phyloP scores from a whole-genome alignment of 2,329 filamentous ascomycete genomes.

The Hymenotorrendiella dingleyae region DNA sequence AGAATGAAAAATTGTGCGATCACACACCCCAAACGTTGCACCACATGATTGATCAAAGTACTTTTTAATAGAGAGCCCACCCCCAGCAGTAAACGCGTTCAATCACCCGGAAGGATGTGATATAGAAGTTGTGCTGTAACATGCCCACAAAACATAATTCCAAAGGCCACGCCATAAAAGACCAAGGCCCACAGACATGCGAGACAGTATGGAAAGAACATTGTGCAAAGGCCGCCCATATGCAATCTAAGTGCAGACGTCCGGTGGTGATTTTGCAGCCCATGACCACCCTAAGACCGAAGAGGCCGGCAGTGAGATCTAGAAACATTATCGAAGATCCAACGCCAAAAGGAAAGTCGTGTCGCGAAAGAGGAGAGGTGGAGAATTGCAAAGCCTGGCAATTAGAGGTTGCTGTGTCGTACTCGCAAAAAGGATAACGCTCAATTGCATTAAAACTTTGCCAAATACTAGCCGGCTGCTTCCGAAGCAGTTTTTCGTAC shows the following conservation, averaged over 20 bases:
- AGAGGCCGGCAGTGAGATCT: conserved; percentile 27
- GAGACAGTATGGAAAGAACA: conserved; percentile 7
- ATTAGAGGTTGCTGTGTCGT: conserved; percentile 1
- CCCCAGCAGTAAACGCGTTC: conserved; percentile 5
- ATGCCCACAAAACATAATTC: conserved; percentile 6
- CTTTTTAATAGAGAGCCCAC: conserved; percentile 17
- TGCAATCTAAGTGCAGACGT: conserved; percentile 22
- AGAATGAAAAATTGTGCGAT: conserved; percentile 9
- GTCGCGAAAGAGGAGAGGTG: conserved; percentile 19
- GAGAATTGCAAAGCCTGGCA: conserved; percentile 8
- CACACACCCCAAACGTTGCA: too few species aligned
- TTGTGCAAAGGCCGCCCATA: conserved; percentile 24
- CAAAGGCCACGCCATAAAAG: not conserved
- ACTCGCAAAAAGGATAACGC: conserved; percentile 2
- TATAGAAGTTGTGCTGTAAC: conserved; percentile 2
- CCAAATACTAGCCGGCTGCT: conserved; percentile 2
- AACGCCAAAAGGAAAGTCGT: conserved; percentile 27
- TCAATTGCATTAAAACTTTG: conserved; percentile 5
- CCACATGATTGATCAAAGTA: conserved; percentile 12
- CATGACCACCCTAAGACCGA: conserved; percentile 15
- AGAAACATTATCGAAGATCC: conserved; percentile 27
- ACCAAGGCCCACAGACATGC: conserved; percentile 6
- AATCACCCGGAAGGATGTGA: not conserved
- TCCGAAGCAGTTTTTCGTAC: conserved; percentile 5
- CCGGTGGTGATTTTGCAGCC: conserved; percentile 12